These are phyloP conservation scores for Pyrus communis DNA, from an alignment of 306 rosid species.

Conservation along the genomic window DNA sequence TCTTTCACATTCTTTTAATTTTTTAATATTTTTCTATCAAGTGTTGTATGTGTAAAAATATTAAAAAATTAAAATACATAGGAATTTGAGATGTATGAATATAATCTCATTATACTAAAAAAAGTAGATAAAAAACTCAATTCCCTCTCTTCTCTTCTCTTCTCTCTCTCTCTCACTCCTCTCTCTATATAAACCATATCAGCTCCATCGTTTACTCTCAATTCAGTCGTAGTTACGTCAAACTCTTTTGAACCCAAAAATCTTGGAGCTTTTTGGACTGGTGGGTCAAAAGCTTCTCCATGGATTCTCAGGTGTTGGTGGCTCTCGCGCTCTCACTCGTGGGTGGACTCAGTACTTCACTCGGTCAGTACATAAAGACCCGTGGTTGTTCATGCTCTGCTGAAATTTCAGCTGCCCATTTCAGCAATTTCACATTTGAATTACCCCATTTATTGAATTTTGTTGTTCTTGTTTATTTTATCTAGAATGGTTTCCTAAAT, in stretches of 20 bases:
- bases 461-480: neutral
- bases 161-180: neutral
- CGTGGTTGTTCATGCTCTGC: neutral
- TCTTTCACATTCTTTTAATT: too few species aligned
- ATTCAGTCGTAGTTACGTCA: neutral
- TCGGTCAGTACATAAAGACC: conserved; percentile 38
- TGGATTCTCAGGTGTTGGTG: conserved; percentile 67
- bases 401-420: neutral
- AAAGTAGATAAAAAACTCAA: neutral
- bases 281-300: conserved; percentile 11
- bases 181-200: neutral
- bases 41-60: too few species aligned
- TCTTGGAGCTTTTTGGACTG: neutral
- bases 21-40: too few species aligned
- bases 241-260: neutral
- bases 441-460: neutral
- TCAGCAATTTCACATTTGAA: neutral
- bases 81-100: too few species aligned
- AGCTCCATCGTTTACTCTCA: neutral
- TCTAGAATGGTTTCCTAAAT: neutral
- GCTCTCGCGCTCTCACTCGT: conserved; percentile 94
- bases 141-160: conserved; percentile 1
- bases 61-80: too few species aligned
- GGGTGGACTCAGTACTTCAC: conserved; percentile 86
- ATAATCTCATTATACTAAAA: too few species aligned